Percentiles rank a stretch among this genome's conserved stretches.
Evolutionary conservation across 2,329 filamentous ascomycete species (phyloP).

Genomic region (Pseudogymnoascus sp.): DNA sequence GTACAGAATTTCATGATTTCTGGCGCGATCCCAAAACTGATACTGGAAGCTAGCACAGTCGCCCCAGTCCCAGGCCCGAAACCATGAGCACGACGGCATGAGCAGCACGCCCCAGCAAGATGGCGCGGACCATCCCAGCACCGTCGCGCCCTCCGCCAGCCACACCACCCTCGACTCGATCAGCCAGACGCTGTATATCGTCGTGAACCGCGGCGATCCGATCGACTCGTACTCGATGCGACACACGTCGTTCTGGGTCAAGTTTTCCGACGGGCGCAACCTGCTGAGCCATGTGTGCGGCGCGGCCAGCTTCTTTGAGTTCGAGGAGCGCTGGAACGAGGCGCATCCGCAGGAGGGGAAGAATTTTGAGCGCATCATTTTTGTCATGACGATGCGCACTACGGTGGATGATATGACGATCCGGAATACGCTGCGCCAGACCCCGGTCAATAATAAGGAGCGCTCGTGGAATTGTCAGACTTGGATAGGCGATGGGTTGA

Average conservation of each 20-base stretch:
- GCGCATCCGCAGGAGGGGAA: background rate
- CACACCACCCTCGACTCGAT: background rate
- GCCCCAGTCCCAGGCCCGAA: background rate
- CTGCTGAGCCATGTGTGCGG: constrained; percentile 10
- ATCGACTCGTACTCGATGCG: constrained; percentile 9
- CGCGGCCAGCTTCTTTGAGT: constrained; percentile 7
- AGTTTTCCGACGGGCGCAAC: constrained; percentile 9
- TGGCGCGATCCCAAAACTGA: background rate
- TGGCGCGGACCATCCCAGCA: background rate
- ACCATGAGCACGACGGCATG: constrained; percentile 1
- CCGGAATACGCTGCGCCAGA: constrained; percentile 9
- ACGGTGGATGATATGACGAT: constrained; percentile 8
- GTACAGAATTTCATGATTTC: background rate
- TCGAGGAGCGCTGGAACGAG: constrained; percentile 10
- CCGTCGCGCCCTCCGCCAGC: background rate
- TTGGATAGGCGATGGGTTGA: constrained; percentile 10
- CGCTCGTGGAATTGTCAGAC: constrained; percentile 12
- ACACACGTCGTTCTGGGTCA: constrained; percentile 6
- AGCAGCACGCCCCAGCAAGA: background rate
- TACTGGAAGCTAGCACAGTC: constrained; percentile 6
- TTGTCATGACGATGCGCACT: background rate
- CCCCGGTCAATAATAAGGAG: constrained; percentile 8
- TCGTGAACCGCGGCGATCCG: constrained; percentile 8
- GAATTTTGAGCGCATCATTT: constrained; percentile 1
- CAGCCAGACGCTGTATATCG: constrained; percentile 6